Conservation (phyloP, 768 basidiomycete species). For the Collybia sp. region DNA sequence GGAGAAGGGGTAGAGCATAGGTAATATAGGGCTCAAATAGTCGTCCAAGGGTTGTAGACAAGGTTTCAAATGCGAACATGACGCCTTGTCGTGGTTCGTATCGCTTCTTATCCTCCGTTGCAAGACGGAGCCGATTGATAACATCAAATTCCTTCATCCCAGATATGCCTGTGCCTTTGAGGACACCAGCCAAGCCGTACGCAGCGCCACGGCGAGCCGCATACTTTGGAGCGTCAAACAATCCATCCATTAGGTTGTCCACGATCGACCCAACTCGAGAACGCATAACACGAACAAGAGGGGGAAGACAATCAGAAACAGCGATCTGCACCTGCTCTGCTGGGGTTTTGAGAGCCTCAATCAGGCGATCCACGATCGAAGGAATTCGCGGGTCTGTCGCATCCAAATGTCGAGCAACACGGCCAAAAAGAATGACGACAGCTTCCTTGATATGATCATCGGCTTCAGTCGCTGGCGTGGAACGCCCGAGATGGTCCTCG, state of each 20-base stretch:
- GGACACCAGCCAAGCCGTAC: constrained; percentile 89
- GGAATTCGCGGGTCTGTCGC: constrained; percentile 74
- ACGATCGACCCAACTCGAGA: constrained; percentile 59
- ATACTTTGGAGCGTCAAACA: constrained; percentile 81
- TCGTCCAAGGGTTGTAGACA: constrained; percentile 82
- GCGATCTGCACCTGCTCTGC: constrained; percentile 96
- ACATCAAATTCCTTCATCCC: constrained; percentile 83
- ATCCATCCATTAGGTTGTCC: constrained; percentile 69
- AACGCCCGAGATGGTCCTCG: constrained; percentile 63
- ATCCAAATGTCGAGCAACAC: constrained; percentile 85
- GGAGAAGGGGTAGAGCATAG: constrained; percentile 76
- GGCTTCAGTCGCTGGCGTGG: constrained; percentile 58
- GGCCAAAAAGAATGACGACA: constrained; percentile 90
- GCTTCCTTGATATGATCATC: constrained; percentile 92
- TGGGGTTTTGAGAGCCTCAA: constrained; percentile 89
- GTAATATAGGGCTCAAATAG: constrained; percentile 92
- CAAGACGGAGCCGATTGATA: constrained; percentile 65
- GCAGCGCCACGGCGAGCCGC: constrained; percentile 95
- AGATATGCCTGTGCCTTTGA: constrained; percentile 86
- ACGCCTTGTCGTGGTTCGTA: constrained; percentile 89
- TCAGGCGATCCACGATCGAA: constrained; percentile 74
- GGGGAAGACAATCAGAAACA: constrained; percentile 91
- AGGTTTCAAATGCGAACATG: constrained; percentile 91
- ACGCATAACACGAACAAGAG: constrained; percentile 71
- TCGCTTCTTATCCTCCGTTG: constrained; percentile 84